Evolutionary conservation across 805 yeast genomes (phyloP).

Genomic region (Ogataea ganodermae): DNA sequence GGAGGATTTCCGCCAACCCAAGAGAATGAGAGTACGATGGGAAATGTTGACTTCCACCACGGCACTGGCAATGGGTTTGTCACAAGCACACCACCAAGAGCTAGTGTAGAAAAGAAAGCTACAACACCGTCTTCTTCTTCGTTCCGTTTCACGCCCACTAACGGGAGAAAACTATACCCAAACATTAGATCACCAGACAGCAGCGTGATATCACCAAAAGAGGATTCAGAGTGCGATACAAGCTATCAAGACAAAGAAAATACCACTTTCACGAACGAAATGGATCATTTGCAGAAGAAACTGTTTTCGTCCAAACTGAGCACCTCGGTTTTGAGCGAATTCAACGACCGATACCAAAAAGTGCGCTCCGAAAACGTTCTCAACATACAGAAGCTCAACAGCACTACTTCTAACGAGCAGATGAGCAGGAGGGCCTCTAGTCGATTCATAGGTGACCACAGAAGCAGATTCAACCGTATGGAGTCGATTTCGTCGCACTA

Average conservation of each 20-base stretch:
- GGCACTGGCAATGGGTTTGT: not conserved
- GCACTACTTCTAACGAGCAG: constrained; percentile 25
- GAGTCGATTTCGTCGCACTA: constrained; percentile 52
- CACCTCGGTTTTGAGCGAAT: constrained; percentile 46
- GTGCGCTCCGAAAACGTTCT: constrained; percentile 34
- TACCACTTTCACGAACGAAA: constrained; percentile 29
- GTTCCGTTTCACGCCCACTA: constrained; percentile 35
- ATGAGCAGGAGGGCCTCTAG: constrained; percentile 32
- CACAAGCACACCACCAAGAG: constrained; percentile 22
- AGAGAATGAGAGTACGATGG: constrained; percentile 5
- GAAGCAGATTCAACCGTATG: constrained; percentile 51
- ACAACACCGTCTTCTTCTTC: constrained; percentile 28
- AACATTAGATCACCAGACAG: constrained; percentile 19
- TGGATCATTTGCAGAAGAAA: constrained; percentile 41
- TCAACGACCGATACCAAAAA: constrained; percentile 43
- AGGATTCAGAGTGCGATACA: constrained; percentile 24
- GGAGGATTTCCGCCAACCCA: constrained; percentile 24
- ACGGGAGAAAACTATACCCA: constrained; percentile 32
- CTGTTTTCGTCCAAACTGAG: constrained; percentile 51
- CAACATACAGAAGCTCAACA: constrained; percentile 29
- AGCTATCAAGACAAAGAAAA: constrained; percentile 35
- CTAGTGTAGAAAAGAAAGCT: not conserved
- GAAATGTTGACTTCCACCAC: not conserved
- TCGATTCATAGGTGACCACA: constrained; percentile 46
- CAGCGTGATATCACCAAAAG: constrained; percentile 13